phyloP scores from a whole-genome alignment of 495 filamentous ascomycete species.

The Rostrohypoxylon terebratum region DNA sequence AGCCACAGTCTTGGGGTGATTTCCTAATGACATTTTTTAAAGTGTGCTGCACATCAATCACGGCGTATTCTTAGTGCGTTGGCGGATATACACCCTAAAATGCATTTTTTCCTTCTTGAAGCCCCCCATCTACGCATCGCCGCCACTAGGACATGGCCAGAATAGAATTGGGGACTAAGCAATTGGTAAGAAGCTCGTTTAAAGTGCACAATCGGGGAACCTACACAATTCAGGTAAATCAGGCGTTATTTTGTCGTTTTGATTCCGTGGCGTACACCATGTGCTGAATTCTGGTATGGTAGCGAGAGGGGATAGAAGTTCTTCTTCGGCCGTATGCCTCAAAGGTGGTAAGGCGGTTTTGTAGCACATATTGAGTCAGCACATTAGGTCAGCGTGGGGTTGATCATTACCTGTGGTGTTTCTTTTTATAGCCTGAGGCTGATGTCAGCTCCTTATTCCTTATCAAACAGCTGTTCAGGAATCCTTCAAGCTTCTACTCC shows the following conservation, averaged over 20 bases:
- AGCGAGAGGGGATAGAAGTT: background rate
- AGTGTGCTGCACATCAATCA: background rate
- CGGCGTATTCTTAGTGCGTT: background rate
- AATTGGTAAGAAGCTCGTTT: background rate
- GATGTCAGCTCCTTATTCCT: slow-evolving; percentile 20
- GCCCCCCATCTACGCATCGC: background rate
- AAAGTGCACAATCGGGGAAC: background rate
- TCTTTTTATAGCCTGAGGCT: slow-evolving; percentile 39
- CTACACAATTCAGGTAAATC: background rate
- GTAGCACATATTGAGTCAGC: background rate
- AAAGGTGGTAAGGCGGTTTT: background rate
- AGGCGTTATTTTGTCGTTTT: background rate
- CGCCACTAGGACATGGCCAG: slow-evolving; percentile 2
- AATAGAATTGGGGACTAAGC: slow-evolving; percentile 11
- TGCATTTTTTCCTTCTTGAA: background rate
- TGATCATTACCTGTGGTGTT: slow-evolving; percentile 8
- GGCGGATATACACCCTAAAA: background rate
- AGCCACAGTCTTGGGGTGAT: background rate
- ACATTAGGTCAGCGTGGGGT: slow-evolving; percentile 3
- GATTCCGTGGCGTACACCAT: background rate
- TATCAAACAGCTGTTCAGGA: background rate
- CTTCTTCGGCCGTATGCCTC: background rate
- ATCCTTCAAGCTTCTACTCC: background rate
- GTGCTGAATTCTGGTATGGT: background rate
- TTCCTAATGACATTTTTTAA: background rate